Evolutionary conservation across 148 eudicot species (phyloP).

Genomic region (Fagopyrum homotropicum): DNA sequence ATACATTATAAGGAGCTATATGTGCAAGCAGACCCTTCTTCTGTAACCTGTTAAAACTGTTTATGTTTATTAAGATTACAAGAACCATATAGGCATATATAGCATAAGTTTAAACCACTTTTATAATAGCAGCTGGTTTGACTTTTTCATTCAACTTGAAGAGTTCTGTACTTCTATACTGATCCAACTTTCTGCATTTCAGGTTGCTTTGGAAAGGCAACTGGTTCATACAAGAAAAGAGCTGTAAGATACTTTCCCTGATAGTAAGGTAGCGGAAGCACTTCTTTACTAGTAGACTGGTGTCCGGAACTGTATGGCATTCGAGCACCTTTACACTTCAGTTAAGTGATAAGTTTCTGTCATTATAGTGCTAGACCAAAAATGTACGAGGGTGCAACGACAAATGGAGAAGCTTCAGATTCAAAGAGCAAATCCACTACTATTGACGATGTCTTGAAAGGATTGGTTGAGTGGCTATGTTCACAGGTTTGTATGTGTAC

Average conservation of each 20-base stretch:
- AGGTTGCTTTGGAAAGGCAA: conserved; percentile 91
- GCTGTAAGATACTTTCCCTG: conserved; percentile 85
- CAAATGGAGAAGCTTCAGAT: conserved; percentile 55
- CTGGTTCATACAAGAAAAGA: conserved; percentile 97
- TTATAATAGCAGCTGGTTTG: not conserved
- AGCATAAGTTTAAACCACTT: too few species aligned
- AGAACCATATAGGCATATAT: too few species aligned
- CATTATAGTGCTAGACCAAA: conserved; percentile 71
- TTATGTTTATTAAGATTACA: too few species aligned
- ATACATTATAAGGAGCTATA: too few species aligned
- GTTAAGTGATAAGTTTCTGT: not conserved
- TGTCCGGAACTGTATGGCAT: not conserved
- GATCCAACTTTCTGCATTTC: conserved; percentile 13
- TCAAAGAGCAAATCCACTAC: conserved; percentile 61
- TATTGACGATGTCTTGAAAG: conserved; percentile 73
- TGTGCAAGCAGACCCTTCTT: too few species aligned
- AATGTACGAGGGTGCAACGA: conserved; percentile 31
- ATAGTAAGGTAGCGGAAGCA: conserved; percentile 52
- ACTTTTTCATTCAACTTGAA: conserved; percentile 7
- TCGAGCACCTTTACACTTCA: not conserved
- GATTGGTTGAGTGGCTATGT: conserved; percentile 89
- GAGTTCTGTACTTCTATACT: not conserved
- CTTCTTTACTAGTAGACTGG: not conserved
- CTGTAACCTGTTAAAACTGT: too few species aligned
- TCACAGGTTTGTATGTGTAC: conserved; percentile 52